phyloP scores from a whole-genome alignment of 2,329 filamentous ascomycete genomes.

The Ophiostoma perfectum region DNA sequence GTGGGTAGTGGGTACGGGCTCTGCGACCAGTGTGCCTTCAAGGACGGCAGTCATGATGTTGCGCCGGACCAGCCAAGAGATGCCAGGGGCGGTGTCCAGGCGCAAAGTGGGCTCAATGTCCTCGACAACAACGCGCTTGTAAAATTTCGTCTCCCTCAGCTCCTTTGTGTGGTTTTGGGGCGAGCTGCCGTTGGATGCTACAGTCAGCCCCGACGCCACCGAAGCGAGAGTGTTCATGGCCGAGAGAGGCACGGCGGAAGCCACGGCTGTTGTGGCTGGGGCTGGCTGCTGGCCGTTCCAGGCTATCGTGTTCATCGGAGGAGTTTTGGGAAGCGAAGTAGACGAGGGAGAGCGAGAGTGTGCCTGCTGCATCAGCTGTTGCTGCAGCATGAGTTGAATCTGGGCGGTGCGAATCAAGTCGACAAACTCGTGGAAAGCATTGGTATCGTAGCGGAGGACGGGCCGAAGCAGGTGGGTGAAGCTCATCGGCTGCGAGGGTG shows the following conservation, averaged over 20 bases:
- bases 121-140: constrained; percentile 80
- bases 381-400: constrained; percentile 23
- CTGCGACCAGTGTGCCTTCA: constrained; percentile 80
- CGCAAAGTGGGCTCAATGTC: constrained; percentile 93
- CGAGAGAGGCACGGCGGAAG: constrained; percentile 4
- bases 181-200: constrained; percentile 28
- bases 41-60: constrained; percentile 77
- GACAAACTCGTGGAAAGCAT: constrained; percentile 78
- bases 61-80: constrained; percentile 88
- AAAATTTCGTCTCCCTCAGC: constrained; percentile 88
- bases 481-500: constrained; percentile 58
- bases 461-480: constrained; percentile 80
- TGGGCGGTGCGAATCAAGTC: constrained; percentile 63
- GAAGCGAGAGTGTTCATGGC: constrained; percentile 30
- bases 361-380: constrained; percentile 45
- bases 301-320: constrained; percentile 52
- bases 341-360: constrained; percentile 61
- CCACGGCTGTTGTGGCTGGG: background rate
- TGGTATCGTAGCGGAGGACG: constrained; percentile 74
- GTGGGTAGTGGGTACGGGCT: constrained; percentile 62
- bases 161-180: constrained; percentile 37
- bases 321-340: constrained; percentile 25
- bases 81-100: constrained; percentile 79
- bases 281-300: constrained; percentile 23
- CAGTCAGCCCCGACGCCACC: constrained; percentile 42